Base-by-base conservation (phyloP, 495 filamentous ascomycete species). In the Aspergillus kassunensis region DNA sequence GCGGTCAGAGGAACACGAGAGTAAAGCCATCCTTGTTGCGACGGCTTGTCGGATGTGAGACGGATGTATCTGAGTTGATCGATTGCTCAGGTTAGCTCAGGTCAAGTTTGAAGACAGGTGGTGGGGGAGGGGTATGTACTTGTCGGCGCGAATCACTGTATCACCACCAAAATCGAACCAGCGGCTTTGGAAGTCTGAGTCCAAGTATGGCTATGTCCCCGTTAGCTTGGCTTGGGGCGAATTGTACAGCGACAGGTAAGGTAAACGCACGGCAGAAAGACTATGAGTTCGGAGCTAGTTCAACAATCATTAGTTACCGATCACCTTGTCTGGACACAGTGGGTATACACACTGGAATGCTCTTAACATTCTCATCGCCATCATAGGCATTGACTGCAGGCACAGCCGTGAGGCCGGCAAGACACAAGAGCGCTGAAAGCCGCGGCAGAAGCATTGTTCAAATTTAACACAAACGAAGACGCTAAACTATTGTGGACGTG, bases 81-180 rank as follows among this genome's bases (percentile, higher is more conserved):
- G 43, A 49, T 30, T 43, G 45, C 19, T 58, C 16, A 57, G 51
- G 42, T 39, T 46, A 46, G 44, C 44, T 9, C 21, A 23, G 19
- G 15, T 15, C 24, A 24, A 12, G 16, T 42, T 23, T 11, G 23
- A 16, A 4, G 12, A 7, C 4, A 33, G 6, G n/a, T 13, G 37
- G 12, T 2, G 31, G 19, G n/a, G 2, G 33, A 29, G 31, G 47
- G 37, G 24, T 10, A 55, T 19, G 31, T 83, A 97, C 86, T 90
- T 83, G 69, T 99, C 95, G 56, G 91, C 88, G 41, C 95, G 86
- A 63, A 97, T 78, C 57, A 99, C 82, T 5, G 93, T 95, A 67
- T 96, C 89, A 61, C 91, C 93, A 63, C 95, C 95, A 81, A 95
- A 99, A 75, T 99, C 95, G 69, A 89, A 99, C 90, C 93, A 99